Evolutionary conservation across 2,329 filamentous ascomycete species (phyloP).

Genomic region (Hypoxylon sp.): DNA sequence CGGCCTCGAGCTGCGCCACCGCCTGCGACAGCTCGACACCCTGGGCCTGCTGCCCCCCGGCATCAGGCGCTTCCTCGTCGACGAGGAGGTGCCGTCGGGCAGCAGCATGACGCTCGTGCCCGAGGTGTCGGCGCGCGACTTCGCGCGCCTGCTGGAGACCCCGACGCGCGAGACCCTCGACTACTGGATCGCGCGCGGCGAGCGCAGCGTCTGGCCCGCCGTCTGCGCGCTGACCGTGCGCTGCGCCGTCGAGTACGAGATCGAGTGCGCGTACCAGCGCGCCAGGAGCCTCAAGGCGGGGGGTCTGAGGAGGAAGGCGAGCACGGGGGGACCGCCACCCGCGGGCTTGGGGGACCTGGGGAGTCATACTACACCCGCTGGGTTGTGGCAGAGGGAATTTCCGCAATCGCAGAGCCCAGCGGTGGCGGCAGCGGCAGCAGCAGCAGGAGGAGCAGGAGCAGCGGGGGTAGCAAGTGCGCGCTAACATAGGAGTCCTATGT

Average conservation of each 20-base stretch:
- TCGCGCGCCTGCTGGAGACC: conserved; percentile 84
- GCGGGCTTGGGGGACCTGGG: conserved; percentile 1
- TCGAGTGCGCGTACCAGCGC: conserved; percentile 87
- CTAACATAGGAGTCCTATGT: conserved; percentile 15
- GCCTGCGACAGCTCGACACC: conserved; percentile 84
- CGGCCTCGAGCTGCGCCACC: conserved; percentile 83
- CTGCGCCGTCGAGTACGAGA: conserved; percentile 87
- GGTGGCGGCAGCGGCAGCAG: not conserved
- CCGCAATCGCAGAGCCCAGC: not conserved
- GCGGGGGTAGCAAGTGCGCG: not conserved
- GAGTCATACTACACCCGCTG: not conserved
- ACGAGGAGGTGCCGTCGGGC: conserved; percentile 81
- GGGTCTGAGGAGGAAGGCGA: conserved; percentile 63
- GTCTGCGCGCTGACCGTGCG: conserved; percentile 85
- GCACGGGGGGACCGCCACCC: conserved; percentile 40
- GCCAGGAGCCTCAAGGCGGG: conserved; percentile 75
- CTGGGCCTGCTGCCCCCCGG: conserved; percentile 78
- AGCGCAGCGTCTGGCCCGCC: conserved; percentile 91
- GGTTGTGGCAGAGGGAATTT: not conserved
- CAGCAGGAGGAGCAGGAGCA: not conserved
- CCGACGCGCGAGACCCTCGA: conserved; percentile 82
- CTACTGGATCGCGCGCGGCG: conserved; percentile 88
- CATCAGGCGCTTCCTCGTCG: conserved; percentile 82
- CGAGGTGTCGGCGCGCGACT: conserved; percentile 79
- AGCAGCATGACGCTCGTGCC: conserved; percentile 86